Evolutionary conservation across 257 asterid species (phyloP), one percentile per base, ranked within the genome.

Genomic region (Perilla frutescens): DNA sequence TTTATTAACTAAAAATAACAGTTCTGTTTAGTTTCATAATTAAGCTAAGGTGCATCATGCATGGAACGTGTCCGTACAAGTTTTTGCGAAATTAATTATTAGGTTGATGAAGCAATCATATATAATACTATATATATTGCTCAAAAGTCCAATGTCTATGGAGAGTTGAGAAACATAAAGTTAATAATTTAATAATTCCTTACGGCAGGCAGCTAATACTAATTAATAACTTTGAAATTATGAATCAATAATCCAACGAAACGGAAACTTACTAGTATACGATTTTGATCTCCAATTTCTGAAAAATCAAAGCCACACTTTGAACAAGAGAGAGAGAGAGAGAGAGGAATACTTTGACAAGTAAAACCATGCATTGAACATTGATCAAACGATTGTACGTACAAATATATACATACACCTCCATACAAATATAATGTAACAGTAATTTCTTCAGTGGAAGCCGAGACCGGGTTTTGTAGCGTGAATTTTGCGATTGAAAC

Each of bases 401-500:
- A 10, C 51, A 61, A 8, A 48, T 29, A 48, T 29, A 20, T 61
- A 7, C 64, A 50, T 11, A 54, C 60, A 15, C 34, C 49, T 62
- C 34, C 56, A 63, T 62, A 40, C 62, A 39, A 50, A 62, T 72
- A 70, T 62, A 20, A 73, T 76, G 80, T 8, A 78, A 43, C 80
- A 62, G 69, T 70, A 62, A 79, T 54, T 63, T 41, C 32, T 7
- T 11, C 13, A 37, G 51, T 68, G 61, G 73, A 73, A 59, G 59
- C 76, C 51, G 54, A 20, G 26, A 20, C 41, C 61, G 77, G 74
- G 63, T 64, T 77, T 74, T 74, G 60, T 43, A 70, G 73, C 80
- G 80, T 45, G 58, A 31, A 51, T 15, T 34, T 61, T 20, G 12
- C 65, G 75, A 36, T 57, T 67, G 37, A 53, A 65, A 63, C 61